Evolutionary conservation across 257 asterid species (phyloP).

Genomic region (Verbena officinalis): DNA sequence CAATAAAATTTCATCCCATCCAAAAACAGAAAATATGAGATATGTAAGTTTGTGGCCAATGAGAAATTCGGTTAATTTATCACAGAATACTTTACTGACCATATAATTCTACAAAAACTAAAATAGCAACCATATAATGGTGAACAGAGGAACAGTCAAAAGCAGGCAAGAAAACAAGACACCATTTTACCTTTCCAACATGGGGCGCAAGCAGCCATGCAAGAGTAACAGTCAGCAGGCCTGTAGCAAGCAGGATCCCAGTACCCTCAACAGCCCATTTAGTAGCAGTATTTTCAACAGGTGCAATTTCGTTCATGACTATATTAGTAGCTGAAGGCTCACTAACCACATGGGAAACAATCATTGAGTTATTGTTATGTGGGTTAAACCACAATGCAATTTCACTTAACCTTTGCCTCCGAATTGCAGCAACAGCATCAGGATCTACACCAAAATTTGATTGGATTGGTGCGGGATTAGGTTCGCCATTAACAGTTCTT

Average conservation of each 20-base stretch:
- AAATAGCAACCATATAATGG: too few species aligned
- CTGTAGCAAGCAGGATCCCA: slow-evolving; percentile 88
- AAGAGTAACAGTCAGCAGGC: slow-evolving; percentile 84
- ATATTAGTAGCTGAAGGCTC: slow-evolving; percentile 55
- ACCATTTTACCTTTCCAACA: slow-evolving; percentile 77
- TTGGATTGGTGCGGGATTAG: slow-evolving; percentile 55
- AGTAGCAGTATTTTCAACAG: slow-evolving; percentile 67
- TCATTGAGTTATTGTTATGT: slow-evolving; percentile 46
- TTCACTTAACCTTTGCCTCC: slow-evolving; percentile 89
- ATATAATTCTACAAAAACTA: too few species aligned
- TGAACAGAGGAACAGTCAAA: too few species aligned
- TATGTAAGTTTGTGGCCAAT: too few species aligned
- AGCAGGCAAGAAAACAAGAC: not conserved
- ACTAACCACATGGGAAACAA: slow-evolving; percentile 55
- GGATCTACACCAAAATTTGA: slow-evolving; percentile 70
- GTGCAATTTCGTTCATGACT: slow-evolving; percentile 54
- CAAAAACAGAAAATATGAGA: too few species aligned
- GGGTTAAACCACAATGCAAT: slow-evolving; percentile 88
- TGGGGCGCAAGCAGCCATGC: slow-evolving; percentile 95
- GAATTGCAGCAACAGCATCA: slow-evolving; percentile 93
- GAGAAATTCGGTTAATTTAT: too few species aligned
- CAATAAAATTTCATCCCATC: too few species aligned
- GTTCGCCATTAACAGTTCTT: slow-evolving; percentile 74
- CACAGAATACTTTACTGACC: too few species aligned
- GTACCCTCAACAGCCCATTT: slow-evolving; percentile 92